Percentiles rank a stretch among this genome's conserved stretches.
These are phyloP conservation scores for Phytophthora chlamydospora DNA, from an alignment of 352 stramenopile genomes.

Conservation along the genomic window DNA sequence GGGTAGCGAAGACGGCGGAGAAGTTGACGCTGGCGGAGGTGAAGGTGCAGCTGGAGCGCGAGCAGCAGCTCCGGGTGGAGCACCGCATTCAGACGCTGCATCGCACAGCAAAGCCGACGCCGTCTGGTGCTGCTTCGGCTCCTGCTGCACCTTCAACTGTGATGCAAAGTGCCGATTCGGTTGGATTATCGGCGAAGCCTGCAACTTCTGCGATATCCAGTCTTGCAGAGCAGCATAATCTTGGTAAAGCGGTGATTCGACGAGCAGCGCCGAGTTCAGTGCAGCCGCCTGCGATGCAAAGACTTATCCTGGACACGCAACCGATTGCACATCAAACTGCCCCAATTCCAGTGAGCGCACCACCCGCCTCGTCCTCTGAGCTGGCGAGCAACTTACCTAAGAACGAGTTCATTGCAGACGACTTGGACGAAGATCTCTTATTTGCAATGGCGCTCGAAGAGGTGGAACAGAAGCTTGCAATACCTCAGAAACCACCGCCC, in stretches of 20 bases:
- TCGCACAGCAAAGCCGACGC: not conserved
- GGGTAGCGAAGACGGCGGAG: conserved; percentile 2
- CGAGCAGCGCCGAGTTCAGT: not conserved
- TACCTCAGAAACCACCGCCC: conserved; percentile 23
- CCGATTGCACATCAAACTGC: not conserved
- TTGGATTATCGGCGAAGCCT: not conserved
- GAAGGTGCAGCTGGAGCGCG: conserved; percentile 45
- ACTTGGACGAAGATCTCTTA: conserved; percentile 66
- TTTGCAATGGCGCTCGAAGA: conserved; percentile 75
- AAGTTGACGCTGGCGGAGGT: conserved; percentile 50
- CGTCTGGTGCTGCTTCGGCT: not conserved
- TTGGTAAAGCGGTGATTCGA: not conserved
- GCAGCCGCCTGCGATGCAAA: not conserved
- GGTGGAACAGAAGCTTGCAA: conserved; percentile 56
- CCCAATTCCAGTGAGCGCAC: not conserved
- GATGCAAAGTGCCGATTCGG: not conserved
- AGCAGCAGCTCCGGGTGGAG: conserved; percentile 62
- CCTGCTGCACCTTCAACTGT: not conserved
- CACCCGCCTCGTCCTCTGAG: not conserved
- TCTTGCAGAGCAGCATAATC: not conserved
- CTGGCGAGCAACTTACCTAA: conserved; percentile 2
- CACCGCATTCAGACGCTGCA: conserved; percentile 55
- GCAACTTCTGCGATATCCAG: not conserved
- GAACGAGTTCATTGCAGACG: conserved; percentile 69
- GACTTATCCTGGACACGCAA: not conserved